Base-by-base conservation (phyloP, 177 flowering plant species). In the Vitis hybrid region DNA sequence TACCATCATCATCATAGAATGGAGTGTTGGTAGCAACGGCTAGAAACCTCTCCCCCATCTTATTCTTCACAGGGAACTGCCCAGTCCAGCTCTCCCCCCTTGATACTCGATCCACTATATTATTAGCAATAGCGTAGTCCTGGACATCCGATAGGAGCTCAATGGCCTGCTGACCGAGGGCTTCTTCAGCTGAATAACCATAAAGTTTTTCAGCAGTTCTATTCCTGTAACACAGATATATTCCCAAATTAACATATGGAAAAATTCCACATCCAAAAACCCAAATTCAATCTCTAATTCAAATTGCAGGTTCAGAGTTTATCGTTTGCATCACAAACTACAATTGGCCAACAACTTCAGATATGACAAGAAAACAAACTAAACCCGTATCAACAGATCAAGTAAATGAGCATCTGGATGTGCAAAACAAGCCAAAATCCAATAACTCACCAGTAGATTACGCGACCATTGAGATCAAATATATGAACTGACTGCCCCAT, bases 51-150 rank as follows among this genome's bases (percentile, higher is more conserved):
- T 89, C 88, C 57, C 97, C 98, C 51, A 39, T 66, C 78, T 90
- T 96, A 70, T 86, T 87, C 78, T 84, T 92, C 2, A 86, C 90
- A 3, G 97, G 97, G 57, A 90, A 82, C 70, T 86, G 84, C 51
- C 99, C 99, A 0, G 91, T 87, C 99, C 99, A 96, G 60, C 81
- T 84, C 81, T 92, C 94, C 16, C 99, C 98, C 85, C 66, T 71
- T 4, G 55, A 66, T 51, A 84, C 84, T 16, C 88, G 88, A 10
- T 75, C 70, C 2, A 87, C 65, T 55, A 94, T 88, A 71, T 82
- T 73, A 64, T 68, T 77, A 15, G 87, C 97, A 21, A 82, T 51
- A 4, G 68, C 71, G 69, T 49, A 56, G 75, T 92, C 89, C 60
- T 51, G 75, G n/a, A 81, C 74, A 82, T 92, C 95, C 9, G 75